Conservation (phyloP, 2,329 filamentous ascomycete genomes). For the Microthyrium microscopicum region DNA sequence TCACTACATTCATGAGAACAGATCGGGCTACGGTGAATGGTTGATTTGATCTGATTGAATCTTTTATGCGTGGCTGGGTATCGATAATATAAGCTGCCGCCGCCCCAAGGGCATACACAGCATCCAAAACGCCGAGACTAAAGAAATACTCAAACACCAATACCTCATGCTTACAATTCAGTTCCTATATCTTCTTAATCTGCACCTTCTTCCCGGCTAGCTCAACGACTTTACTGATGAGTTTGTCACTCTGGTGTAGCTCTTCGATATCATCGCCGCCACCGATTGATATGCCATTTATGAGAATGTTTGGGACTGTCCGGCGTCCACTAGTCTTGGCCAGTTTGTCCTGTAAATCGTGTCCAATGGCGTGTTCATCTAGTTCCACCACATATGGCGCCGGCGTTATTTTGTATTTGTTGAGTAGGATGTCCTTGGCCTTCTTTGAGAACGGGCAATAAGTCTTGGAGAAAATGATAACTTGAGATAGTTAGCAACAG, state of each 20-base stretch:
- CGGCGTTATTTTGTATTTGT: constrained; percentile 70
- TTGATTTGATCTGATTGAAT: neutral
- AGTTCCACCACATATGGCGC: constrained; percentile 80
- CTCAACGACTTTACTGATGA: constrained; percentile 55
- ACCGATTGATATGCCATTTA: constrained; percentile 78
- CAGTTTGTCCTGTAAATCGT: constrained; percentile 54
- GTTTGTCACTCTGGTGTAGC: constrained; percentile 43
- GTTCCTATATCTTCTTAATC: constrained; percentile 11
- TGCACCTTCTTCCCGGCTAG: constrained; percentile 51
- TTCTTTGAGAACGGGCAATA: constrained; percentile 77
- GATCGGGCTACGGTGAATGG: too few relatives aligned
- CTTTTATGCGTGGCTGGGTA: neutral
- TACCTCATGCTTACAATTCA: too few relatives aligned
- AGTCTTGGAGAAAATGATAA: constrained; percentile 91
- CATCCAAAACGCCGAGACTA: too few relatives aligned
- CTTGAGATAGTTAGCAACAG: constrained; percentile 26
- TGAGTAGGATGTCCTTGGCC: constrained; percentile 71
- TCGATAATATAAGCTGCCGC: neutral
- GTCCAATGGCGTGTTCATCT: constrained; percentile 65
- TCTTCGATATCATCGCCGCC: constrained; percentile 73
- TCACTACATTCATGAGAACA: too few relatives aligned
- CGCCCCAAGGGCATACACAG: too few relatives aligned
- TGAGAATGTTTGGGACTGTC: constrained; percentile 84
- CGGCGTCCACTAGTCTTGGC: constrained; percentile 56
- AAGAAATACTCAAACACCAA: neutral